phyloP scores from a whole-genome alignment of 257 asterid genomes.

The Solanum pinnatisectum region DNA sequence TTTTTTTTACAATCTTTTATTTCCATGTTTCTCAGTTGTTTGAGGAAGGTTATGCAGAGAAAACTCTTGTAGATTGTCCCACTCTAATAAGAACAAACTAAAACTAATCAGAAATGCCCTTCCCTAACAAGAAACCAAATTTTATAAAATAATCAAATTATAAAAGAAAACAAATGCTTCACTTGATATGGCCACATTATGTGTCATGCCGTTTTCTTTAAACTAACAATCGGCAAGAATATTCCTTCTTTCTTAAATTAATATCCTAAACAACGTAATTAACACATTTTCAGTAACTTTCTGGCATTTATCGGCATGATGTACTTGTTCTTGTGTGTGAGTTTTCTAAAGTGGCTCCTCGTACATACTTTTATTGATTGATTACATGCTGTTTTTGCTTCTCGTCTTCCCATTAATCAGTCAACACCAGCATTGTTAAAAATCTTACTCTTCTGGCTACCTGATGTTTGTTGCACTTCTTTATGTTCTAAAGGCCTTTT shows the following conservation, averaged over 20 bases:
- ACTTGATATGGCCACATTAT: not conserved
- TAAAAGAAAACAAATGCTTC: not conserved
- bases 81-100: not conserved
- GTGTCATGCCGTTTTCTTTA: not conserved
- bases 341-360: not conserved
- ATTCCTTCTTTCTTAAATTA: not conserved
- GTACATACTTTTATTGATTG: not conserved
- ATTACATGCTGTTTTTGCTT: not conserved
- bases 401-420: not conserved
- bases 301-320: not conserved
- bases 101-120: not conserved
- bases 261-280: not conserved
- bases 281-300: not conserved
- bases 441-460: not conserved
- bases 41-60: not conserved
- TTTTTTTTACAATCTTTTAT: not conserved
- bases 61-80: not conserved
- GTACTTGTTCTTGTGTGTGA: not conserved
- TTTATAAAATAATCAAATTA: not conserved
- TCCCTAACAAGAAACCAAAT: not conserved
- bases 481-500: not conserved
- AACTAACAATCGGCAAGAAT: not conserved
- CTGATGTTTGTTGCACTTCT: not conserved
- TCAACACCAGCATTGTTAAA: not conserved
- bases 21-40: not conserved